Conservation (phyloP, 1,139 yeast species). For the Wickerhamomyces sp. region DNA sequence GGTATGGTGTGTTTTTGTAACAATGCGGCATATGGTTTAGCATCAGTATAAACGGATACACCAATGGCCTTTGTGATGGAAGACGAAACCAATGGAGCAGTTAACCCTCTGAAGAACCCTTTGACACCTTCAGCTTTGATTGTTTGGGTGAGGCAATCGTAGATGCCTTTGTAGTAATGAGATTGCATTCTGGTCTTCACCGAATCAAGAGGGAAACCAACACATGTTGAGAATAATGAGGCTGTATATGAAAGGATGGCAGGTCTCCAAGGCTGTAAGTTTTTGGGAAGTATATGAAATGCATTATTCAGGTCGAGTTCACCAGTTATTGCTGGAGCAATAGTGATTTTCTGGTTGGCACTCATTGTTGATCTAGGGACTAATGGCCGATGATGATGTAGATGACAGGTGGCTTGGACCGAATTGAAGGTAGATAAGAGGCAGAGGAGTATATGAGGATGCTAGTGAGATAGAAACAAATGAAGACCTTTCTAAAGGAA, state of each 20-base stretch:
- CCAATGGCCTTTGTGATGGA: slow-evolving; percentile 62
- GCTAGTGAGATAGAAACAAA: no score
- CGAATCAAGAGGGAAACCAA: slow-evolving; percentile 85
- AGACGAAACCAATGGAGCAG: slow-evolving; percentile 66
- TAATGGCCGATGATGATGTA: no score
- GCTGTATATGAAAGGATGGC: slow-evolving; percentile 60
- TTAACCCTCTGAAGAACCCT: slow-evolving; percentile 74
- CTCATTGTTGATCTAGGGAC: slow-evolving; percentile 3
- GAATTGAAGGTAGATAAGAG: no score
- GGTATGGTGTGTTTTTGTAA: slow-evolving; percentile 15
- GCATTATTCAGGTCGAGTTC: slow-evolving; percentile 28
- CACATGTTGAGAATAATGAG: slow-evolving; percentile 59
- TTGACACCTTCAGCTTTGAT: slow-evolving; percentile 55
- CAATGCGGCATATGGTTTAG: slow-evolving; percentile 45
- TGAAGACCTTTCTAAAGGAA: no score
- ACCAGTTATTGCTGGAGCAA: slow-evolving; percentile 34
- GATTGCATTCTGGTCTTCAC: slow-evolving; percentile 85
- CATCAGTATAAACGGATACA: slow-evolving; percentile 58
- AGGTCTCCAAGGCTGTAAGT: slow-evolving; percentile 50
- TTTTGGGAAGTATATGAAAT: slow-evolving; percentile 44
- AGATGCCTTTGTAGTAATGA: slow-evolving; percentile 53
- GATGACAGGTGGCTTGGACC: no score
- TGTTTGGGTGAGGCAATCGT: slow-evolving; percentile 57
- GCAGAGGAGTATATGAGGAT: no score
- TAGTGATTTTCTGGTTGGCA: slow-evolving; percentile 2